Conservation (phyloP, 495 filamentous ascomycete genomes). For the Annulohypoxylon maeteangense region DNA sequence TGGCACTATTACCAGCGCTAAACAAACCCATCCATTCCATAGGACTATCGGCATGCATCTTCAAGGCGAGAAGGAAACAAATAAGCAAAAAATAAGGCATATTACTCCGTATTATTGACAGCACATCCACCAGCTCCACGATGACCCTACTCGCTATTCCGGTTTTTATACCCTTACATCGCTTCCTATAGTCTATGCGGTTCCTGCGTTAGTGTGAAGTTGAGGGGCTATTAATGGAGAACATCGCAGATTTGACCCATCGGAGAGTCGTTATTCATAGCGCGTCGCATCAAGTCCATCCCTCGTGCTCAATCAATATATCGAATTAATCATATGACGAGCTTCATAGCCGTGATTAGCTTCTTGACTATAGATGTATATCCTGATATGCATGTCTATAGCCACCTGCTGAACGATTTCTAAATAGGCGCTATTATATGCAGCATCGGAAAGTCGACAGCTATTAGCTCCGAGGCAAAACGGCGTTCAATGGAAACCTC, state of each 20-base stretch:
- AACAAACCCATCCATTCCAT: conserved; percentile 18
- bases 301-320: background rate
- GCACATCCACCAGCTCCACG: background rate
- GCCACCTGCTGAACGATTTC: background rate
- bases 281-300: background rate
- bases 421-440: background rate
- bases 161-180: background rate
- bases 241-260: background rate
- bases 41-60: background rate
- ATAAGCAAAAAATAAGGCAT: background rate
- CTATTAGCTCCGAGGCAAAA: background rate
- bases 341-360: background rate
- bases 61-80: background rate
- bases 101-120: background rate
- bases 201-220: conserved; percentile 39
- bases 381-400: background rate
- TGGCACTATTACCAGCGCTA: conserved; percentile 11
- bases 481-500: background rate
- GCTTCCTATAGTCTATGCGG: conserved; percentile 11
- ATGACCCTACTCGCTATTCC: background rate
- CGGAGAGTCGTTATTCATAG: background rate
- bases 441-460: background rate
- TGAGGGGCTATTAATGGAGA: conserved; percentile 31
- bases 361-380: background rate
- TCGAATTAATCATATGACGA: background rate